These are phyloP conservation scores for Fusarium protoensiforme DNA, from an alignment of 2,329 filamentous ascomycete genomes.

Conservation along the genomic window DNA sequence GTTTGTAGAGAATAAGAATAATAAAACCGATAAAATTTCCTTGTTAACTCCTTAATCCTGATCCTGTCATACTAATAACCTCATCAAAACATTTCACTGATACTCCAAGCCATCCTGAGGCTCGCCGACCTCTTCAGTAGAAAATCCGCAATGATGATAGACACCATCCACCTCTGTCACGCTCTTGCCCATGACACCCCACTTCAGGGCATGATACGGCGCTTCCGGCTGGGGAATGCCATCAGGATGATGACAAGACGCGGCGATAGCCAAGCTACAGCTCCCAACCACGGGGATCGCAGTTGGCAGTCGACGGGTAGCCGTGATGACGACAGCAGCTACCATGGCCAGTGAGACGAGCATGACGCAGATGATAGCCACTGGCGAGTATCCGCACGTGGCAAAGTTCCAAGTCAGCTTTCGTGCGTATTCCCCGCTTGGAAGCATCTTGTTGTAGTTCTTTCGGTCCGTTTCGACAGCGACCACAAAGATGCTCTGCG, in stretches of 20 bases:
- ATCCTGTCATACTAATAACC: background rate
- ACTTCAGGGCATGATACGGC: background rate
- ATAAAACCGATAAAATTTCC: background rate
- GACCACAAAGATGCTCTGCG: slow-evolving; percentile 18
- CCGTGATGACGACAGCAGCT: background rate
- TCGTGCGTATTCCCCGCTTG: background rate
- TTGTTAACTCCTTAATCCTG: background rate
- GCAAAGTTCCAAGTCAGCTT: background rate
- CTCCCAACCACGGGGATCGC: slow-evolving; percentile 5
- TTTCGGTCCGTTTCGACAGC: background rate
- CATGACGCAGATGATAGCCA: slow-evolving; percentile 9
- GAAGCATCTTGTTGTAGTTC: background rate
- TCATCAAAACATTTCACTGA: background rate
- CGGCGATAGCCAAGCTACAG: slow-evolving; percentile 19
- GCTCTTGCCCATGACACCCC: slow-evolving; percentile 3
- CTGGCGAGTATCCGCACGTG: slow-evolving; percentile 17
- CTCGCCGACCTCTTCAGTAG: slow-evolving; percentile 1
- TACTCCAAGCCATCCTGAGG: background rate
- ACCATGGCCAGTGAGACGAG: background rate
- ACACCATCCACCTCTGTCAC: background rate
- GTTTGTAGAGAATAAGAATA: background rate
- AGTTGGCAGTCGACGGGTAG: background rate
- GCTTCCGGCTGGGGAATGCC: background rate
- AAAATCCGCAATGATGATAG: slow-evolving; percentile 10
- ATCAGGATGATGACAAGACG: slow-evolving; percentile 13